These are phyloP conservation scores for Castanea mollissima DNA, from an alignment of 306 rosid genomes.

Conservation along the genomic window DNA sequence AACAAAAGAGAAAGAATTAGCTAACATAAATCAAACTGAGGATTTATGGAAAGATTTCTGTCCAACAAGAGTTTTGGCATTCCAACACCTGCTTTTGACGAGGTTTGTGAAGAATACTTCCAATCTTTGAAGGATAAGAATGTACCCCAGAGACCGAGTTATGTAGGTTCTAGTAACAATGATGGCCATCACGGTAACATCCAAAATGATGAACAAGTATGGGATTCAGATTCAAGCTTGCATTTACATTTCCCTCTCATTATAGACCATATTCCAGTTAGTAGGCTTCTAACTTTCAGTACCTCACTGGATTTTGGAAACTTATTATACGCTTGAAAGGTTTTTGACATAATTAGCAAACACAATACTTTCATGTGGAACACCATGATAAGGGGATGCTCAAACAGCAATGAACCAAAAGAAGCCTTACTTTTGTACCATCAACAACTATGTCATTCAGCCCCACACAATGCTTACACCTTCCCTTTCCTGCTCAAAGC, in stretches of 20 bases:
- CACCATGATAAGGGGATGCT: conserved; percentile 56
- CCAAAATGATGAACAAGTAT: too few species aligned
- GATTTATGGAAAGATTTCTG: conserved; percentile 71
- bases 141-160: too few species aligned
- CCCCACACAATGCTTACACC: conserved; percentile 53
- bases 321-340: conserved; percentile 41
- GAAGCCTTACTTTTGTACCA: conserved; percentile 48
- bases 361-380: conserved; percentile 63
- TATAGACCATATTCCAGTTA: conserved; percentile 20
- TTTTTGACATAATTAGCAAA: conserved; percentile 47
- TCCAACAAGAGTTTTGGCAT: conserved; percentile 44
- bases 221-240: conserved; percentile 69
- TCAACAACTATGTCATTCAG: conserved; percentile 47
- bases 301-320: conserved; percentile 40
- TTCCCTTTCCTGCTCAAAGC: conserved; percentile 76
- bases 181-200: too few species aligned
- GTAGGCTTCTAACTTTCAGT: conserved; percentile 43
- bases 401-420: conserved; percentile 48
- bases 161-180: too few species aligned
- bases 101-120: too few species aligned
- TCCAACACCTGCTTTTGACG: conserved; percentile 81
- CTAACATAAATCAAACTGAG: conserved; percentile 14
- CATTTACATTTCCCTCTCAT: conserved; percentile 30
- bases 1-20: conserved; percentile 24
- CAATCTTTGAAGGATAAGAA: too few species aligned